Base-by-base conservation (phyloP, 169 alveolate genomes). In the Cryptosporidium parvum region DNA sequence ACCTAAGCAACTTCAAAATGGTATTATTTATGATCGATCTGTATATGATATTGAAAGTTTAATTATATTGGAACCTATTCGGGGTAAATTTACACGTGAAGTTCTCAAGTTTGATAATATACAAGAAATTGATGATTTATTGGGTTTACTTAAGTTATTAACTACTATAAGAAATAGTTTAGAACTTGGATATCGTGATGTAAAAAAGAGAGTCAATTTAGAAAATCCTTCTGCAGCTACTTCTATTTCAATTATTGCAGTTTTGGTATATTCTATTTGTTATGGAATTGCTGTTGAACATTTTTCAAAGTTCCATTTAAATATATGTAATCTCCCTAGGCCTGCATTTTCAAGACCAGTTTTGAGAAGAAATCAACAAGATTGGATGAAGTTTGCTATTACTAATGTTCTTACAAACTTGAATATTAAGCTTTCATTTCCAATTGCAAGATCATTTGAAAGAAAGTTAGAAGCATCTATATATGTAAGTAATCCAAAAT, bases 321-420 rank as follows among this genome's bases (percentile, higher is more conserved):
- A 33, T 37, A 26, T 80, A 5, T 80, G 89, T 65, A 59, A 80
- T 65, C 39, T 80, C 1, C 70, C 70, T 12, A 35, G 51, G 8
- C 89, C 89, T 23, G 80, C 44, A 59, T 80, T 80, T 42, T 80
- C 89, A 31, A 59, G 89, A 33, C 89, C 89, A 18, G 37, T 80
- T 3, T 42, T 80, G 29, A 80, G 89, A 29, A 59, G 70, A 62
- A 80, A 80, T 29, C 89, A 80, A 29, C 29, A 45, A 16, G 89
- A 80, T 42, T 80, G 89, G 89, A 48, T 80, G 68, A 62, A 21
- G 12, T 61, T 61, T 42, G 61, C 89, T 26, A 14, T 80, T 37
- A 53, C 73, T 26, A 59, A 80, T 23, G 68, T 45, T 4, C 53
- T 80, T 14, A 51, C 75, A 26, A 29, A 67, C 8, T 37, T 45